Conservation (phyloP, 2,329 filamentous ascomycete species). For the Pyrenophora seminiperda region DNA sequence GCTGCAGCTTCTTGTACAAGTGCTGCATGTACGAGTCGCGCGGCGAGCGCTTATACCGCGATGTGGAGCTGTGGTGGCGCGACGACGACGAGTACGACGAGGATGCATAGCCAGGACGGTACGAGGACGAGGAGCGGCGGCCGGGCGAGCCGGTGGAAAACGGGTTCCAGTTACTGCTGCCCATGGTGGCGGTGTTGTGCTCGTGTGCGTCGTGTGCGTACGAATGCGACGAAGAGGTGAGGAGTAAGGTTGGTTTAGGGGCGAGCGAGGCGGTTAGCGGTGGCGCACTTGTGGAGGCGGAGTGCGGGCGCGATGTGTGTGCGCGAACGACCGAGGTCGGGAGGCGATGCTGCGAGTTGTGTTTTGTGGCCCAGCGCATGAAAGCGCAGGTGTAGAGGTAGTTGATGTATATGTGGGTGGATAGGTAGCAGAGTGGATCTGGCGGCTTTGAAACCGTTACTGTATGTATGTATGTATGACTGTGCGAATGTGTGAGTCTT, state of each 20-base stretch:
- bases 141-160: slow-evolving; percentile 28
- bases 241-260: slow-evolving; percentile 19
- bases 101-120: slow-evolving; percentile 39
- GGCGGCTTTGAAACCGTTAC: slow-evolving; percentile 8
- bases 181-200: slow-evolving; percentile 31
- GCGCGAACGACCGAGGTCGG: slow-evolving; percentile 18
- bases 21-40: slow-evolving; percentile 78
- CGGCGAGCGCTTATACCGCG: slow-evolving; percentile 78
- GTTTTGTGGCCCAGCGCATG: slow-evolving; percentile 26
- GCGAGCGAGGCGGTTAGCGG: slow-evolving; percentile 12
- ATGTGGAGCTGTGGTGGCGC: slow-evolving; percentile 59
- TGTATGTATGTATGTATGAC: slow-evolving; percentile 1
- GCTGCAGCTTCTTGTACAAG: slow-evolving; percentile 75
- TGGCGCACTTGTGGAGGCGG: slow-evolving; percentile 3
- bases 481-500: neutral
- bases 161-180: slow-evolving; percentile 39
- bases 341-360: slow-evolving; percentile 23
- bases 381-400: slow-evolving; percentile 4
- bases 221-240: neutral
- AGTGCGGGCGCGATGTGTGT: slow-evolving; percentile 1
- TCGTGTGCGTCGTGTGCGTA: neutral
- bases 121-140: slow-evolving; percentile 30
- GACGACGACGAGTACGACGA: slow-evolving; percentile 36
- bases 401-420: neutral
- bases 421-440: neutral